These are phyloP conservation scores for Thinopyrum elongatum DNA, from an alignment of 176 grass and related monocot species.

Conservation along the genomic window DNA sequence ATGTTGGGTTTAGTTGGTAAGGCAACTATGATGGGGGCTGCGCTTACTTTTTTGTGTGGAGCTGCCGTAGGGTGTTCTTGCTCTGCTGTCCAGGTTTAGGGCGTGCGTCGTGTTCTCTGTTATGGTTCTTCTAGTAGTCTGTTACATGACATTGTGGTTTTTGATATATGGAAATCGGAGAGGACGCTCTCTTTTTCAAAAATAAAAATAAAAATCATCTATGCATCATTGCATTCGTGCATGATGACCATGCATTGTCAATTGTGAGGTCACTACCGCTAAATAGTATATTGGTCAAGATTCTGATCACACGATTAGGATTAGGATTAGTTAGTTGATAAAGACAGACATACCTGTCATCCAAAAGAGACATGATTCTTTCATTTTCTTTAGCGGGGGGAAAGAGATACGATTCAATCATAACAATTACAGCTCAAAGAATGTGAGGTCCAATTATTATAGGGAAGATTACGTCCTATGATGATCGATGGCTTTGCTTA, in stretches of 20 bases:
- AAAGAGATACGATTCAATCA: background rate
- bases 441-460: background rate
- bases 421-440: slow-evolving; percentile 22
- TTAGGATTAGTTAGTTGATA: background rate
- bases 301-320: background rate
- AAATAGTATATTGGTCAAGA: background rate
- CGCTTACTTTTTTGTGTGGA: no score
- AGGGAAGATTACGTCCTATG: background rate
- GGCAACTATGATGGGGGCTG: no score
- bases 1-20: no score
- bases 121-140: no score
- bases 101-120: no score
- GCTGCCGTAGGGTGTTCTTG: no score
- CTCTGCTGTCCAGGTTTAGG: no score
- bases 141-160: no score
- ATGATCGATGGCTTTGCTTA: slow-evolving; percentile 11
- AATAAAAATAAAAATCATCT: no score
- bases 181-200: no score
- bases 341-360: background rate
- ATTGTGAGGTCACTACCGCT: no score
- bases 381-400: background rate
- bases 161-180: no score
- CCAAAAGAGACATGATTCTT: background rate
- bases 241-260: background rate
- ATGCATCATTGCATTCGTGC: background rate